A percentile compares a stretch with the other conserved stretches of the same genome.
These are phyloP conservation scores for Marchantia paleacea DNA, from an alignment of 225 moss, liverwort and hornwort species.

Conservation along the genomic window DNA sequence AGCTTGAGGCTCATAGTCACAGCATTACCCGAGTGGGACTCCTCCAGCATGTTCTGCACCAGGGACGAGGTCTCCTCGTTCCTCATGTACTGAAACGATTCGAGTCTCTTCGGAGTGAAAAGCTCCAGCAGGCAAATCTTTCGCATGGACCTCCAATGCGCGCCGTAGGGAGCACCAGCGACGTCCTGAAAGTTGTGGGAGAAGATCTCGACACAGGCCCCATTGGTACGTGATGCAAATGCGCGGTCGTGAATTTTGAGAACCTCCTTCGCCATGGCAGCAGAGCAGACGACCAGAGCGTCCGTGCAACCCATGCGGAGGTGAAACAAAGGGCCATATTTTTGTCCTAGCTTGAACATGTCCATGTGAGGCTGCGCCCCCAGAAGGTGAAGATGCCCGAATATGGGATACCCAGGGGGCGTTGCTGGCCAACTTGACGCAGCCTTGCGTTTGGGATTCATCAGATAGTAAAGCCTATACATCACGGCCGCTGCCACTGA, in stretches of 20 bases:
- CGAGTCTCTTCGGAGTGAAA: conserved; percentile 12
- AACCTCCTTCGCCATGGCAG: conserved; percentile 27
- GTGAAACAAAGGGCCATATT: conserved; percentile 24
- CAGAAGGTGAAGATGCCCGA: conserved; percentile 31
- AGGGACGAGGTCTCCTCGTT: not conserved
- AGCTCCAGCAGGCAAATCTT: conserved; percentile 40
- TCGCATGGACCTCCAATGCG: conserved; percentile 36
- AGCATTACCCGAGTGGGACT: not conserved
- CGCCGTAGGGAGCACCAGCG: conserved; percentile 37
- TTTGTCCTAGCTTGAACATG: conserved; percentile 2
- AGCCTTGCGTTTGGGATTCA: not conserved
- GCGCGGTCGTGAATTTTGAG: conserved; percentile 26
- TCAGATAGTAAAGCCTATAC: not conserved
- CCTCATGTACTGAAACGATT: conserved; percentile 14
- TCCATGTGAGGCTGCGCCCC: conserved; percentile 14
- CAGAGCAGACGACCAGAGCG: conserved; percentile 23
- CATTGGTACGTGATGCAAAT: conserved; percentile 24
- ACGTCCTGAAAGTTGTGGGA: conserved; percentile 40
- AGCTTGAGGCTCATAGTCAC: conserved; percentile 13
- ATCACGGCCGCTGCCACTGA: not conserved
- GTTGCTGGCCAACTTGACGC: not conserved
- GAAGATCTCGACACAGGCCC: conserved; percentile 23
- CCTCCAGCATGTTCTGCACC: not conserved
- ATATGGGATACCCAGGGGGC: conserved; percentile 21
- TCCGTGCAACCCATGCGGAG: conserved; percentile 27